phyloP scores from a whole-genome alignment of 768 basidiomycete species.

The Lyophyllum decastes region DNA sequence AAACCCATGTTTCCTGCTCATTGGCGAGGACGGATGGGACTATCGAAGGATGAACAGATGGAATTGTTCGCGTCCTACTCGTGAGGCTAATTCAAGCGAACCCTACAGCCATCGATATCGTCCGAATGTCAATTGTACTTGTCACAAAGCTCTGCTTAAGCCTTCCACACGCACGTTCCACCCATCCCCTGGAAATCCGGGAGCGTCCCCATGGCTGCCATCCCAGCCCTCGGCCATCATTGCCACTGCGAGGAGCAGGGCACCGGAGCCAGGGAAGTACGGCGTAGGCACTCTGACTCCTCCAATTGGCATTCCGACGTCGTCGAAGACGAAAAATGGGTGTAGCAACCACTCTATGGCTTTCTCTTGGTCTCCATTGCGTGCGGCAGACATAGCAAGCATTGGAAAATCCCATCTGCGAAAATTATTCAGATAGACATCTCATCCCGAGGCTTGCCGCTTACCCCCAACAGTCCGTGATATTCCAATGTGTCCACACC shows the following conservation, averaged over 20 bases:
- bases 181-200: constrained; percentile 29
- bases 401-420: constrained; percentile 60
- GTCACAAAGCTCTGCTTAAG: no score
- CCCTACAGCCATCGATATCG: not conserved
- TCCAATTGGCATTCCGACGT: constrained; percentile 60
- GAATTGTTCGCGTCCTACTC: constrained; percentile 5
- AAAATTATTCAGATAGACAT: not conserved
- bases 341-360: constrained; percentile 58
- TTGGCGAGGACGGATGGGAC: constrained; percentile 77
- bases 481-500: constrained; percentile 56
- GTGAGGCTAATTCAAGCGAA: not conserved
- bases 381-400: constrained; percentile 63
- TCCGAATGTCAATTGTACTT: not conserved
- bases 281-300: constrained; percentile 56
- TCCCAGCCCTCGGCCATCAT: constrained; percentile 68
- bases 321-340: constrained; percentile 57
- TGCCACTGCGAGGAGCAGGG: constrained; percentile 50
- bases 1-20: constrained; percentile 45
- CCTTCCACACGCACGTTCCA: constrained; percentile 26
- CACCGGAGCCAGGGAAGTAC: constrained; percentile 60
- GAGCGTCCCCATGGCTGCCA: constrained; percentile 22
- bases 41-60: constrained; percentile 56
- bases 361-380: constrained; percentile 47
- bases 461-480: constrained; percentile 56
- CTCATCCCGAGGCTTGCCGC: not conserved